Evolutionary conservation across 164 flowering plant species (phyloP), one percentile per base, ranked within the genome.

Genomic region (Cinnamomum chago): DNA sequence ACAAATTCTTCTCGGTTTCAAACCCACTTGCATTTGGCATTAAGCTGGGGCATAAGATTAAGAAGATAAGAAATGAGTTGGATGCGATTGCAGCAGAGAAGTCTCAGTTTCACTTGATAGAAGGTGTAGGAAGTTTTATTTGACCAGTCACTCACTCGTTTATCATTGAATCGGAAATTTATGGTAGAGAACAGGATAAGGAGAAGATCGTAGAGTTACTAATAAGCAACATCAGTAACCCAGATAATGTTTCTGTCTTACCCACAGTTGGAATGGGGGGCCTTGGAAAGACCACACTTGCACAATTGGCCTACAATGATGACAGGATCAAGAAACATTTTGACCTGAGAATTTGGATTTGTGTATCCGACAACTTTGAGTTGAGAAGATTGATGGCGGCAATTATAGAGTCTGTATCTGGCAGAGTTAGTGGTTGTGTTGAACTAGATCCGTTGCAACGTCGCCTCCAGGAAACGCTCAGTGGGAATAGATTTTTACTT

Each of bases 191-290:
- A 3, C 35, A 50, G 14, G 76, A 73, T 51, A 73, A 52, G 51
- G 70, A 73, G 22, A 66, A 10, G 62, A 20, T 73, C 0, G 40
- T 73, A 17, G n/a, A 55, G 27, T 17, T 15, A 27, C 25, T 73
- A 62, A 11, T 73, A 4, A 35, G 18, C 50, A 62, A 10, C 27
- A 50, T 33, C 0, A 13, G 51, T 28, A 27, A 17, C 4, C 17
- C 15, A 27, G 60, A 51, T 4, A 51, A 12, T 11, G 50, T 62
- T 66, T 11, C 40, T 3, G 55, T 67, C 24, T 11, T 74, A 25
- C 65, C 70, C 15, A 55, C 68, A 50, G 67, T 67, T 20, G 76
- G 76, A 10, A 73, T 65, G 76, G 76, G 76, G 5, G 76, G 76
- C 18, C 22, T 73, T 50, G 76, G 76, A 14, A 73, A 73, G 70